Base-by-base conservation (phyloP, 2,329 filamentous ascomycete genomes). In the Trichoderma hamatum region DNA sequence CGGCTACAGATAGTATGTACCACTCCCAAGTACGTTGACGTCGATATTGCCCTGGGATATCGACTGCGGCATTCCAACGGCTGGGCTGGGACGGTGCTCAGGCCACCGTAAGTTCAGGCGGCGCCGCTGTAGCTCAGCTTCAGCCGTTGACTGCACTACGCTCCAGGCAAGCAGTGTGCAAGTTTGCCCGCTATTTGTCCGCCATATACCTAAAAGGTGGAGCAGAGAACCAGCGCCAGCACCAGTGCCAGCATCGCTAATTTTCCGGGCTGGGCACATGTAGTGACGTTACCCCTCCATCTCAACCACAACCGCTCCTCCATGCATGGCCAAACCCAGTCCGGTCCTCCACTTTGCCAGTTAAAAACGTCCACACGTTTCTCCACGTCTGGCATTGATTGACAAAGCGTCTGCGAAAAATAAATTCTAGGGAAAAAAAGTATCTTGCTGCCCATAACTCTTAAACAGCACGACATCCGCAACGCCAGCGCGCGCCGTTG, bases 241-340 rank as follows among this genome's bases (percentile, higher is more conserved):
- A 30, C n/a, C n/a, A n/a, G n/a, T n/a, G n/a, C n/a, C n/a, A n/a
- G n/a, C n/a, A 62, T 28, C 46, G 30, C 39, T 67, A 67, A 67
- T 67, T 59, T 62, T 62, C 66, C 66, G 66, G 58, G 62, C 66
- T 62, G 34, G 66, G 67, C 34, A n/a, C 19, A 43, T 19, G 6
- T 64, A 67, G 68, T 70, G 68, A 70, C 68, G 63, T 70, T 70
- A 56, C 63, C 68, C 68, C 68, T 70, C 63, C 68, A 69, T 69
- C 62, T 58, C 60, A 43, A 39, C 28, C 46, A 39, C 36, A 51
- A 55, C 55, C 52, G 24, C 62, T 26, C 61, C 55, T 69, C 62
- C 68, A 68, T 52, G 39, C 52, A 49, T n/a, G 36, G 30, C 59
- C 67, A 55, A 59, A 69, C 26, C 58, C 58, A 69, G 30, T 49